Evolutionary conservation across 805 yeast species (phyloP).

Genomic region (Saccharomycopsis microspora): DNA sequence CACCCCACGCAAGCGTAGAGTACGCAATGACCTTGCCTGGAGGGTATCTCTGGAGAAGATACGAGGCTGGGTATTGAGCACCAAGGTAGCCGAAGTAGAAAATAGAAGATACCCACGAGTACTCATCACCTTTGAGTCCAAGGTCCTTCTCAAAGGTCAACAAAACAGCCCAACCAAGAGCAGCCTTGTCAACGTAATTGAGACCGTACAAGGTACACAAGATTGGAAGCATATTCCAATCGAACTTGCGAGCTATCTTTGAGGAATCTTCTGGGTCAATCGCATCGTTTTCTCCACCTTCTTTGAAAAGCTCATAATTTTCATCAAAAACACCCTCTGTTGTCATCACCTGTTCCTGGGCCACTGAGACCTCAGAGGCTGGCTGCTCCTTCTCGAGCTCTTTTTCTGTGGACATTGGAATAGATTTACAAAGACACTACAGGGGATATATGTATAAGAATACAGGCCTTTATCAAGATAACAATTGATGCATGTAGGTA

Average conservation of each 20-base stretch:
- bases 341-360: background rate
- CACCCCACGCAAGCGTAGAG: slow-evolving; percentile 20
- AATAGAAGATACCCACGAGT: slow-evolving; percentile 49
- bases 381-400: too few species aligned
- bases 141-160: too few species aligned
- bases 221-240: background rate
- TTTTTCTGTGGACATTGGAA: background rate
- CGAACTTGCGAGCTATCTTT: background rate
- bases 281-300: background rate
- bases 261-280: background rate
- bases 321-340: background rate
- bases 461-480: too few species aligned
- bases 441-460: too few species aligned
- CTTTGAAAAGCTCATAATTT: background rate
- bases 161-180: too few species aligned
- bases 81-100: slow-evolving; percentile 54
- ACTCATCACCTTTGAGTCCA: slow-evolving; percentile 16
- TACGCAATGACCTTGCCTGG: slow-evolving; percentile 28
- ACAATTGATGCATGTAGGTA: too few species aligned
- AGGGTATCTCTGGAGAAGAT: slow-evolving; percentile 42
- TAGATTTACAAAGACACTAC: background rate
- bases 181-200: background rate
- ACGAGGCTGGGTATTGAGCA: slow-evolving; percentile 39
- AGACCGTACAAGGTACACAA: background rate
- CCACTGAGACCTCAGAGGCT: background rate